A percentile compares a stretch with the other conserved stretches of the same genome.
These are phyloP conservation scores for Phytophthora capsici DNA, from an alignment of 352 stramenopile species.

Conservation along the genomic window DNA sequence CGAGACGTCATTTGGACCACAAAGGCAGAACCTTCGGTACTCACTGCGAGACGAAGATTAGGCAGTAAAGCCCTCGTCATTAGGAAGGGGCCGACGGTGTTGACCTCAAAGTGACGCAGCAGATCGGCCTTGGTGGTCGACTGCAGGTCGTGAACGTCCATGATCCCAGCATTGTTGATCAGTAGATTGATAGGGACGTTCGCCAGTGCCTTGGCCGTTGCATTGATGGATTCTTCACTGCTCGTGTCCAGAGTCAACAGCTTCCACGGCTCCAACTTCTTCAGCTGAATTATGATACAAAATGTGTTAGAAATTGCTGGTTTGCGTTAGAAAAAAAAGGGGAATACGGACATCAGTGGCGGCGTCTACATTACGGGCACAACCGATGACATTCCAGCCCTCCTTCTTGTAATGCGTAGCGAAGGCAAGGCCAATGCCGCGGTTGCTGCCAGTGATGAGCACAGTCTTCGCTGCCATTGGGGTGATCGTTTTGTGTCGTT, in stretches of 20 bases:
- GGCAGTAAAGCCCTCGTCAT: constrained; percentile 58
- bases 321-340: not conserved
- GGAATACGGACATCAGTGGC: constrained; percentile 22
- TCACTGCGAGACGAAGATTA: constrained; percentile 50
- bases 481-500: no score
- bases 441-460: constrained; percentile 39
- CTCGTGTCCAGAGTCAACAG: constrained; percentile 44
- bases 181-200: constrained; percentile 60
- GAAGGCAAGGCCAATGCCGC: constrained; percentile 41
- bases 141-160: constrained; percentile 40
- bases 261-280: constrained; percentile 33
- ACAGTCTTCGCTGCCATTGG: constrained; percentile 42
- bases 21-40: constrained; percentile 36
- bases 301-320: not conserved
- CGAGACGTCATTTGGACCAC: constrained; percentile 59
- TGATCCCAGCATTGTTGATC: constrained; percentile 70
- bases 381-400: constrained; percentile 42
- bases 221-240: constrained; percentile 45
- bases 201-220: constrained; percentile 42
- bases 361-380: constrained; percentile 27
- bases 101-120: constrained; percentile 70
- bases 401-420: constrained; percentile 33
- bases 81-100: constrained; percentile 64
- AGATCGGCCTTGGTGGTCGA: constrained; percentile 55
- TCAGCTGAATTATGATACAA: constrained; percentile 19